Evolutionary conservation across 1,284 basidiomycete species (phyloP).

Genomic region (Phenoliferia sp.): DNA sequence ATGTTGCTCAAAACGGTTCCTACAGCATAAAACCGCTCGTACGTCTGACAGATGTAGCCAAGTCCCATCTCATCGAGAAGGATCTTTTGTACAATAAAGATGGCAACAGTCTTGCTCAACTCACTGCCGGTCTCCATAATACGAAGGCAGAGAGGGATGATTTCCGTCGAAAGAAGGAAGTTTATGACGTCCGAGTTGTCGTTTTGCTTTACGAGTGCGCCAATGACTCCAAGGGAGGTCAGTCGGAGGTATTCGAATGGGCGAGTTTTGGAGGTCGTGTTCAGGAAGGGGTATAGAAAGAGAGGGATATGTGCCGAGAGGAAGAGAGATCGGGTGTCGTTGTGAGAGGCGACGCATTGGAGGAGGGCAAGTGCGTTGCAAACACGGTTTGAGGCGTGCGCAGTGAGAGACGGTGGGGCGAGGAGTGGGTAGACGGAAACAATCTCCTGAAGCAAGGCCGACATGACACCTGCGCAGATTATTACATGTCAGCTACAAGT

Average conservation of each 20-base stretch:
- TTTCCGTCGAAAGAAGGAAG: constrained; percentile 97
- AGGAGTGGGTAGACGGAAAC: constrained; percentile 96
- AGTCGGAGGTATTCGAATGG: constrained; percentile 98
- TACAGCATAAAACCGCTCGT: constrained; percentile 98
- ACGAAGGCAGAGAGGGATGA: constrained; percentile 95
- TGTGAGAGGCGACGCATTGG: constrained; percentile 95
- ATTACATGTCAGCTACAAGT: neutral
- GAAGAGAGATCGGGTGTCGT: constrained; percentile 87
- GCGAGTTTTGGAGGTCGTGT: constrained; percentile 97
- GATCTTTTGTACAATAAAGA: constrained; percentile 99
- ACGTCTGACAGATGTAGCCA: constrained; percentile 98
- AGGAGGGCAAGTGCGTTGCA: constrained; percentile 97
- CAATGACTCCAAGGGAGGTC: constrained; percentile 96
- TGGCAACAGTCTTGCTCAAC: constrained; percentile 98
- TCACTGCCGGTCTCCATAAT: constrained; percentile 99
- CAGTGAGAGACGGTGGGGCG: constrained; percentile 91
- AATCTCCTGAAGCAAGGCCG: constrained; percentile 95
- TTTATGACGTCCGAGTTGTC: constrained; percentile 99
- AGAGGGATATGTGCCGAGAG: constrained; percentile 93
- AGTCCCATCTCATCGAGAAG: constrained; percentile 95
- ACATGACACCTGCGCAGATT: constrained; percentile 82
- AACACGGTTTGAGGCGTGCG: constrained; percentile 97
- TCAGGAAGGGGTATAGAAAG: constrained; percentile 98
- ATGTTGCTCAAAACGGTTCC: constrained; percentile 98
- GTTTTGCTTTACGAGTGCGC: constrained; percentile 99